These are phyloP conservation scores for Colletotrichum sp. DNA, from an alignment of 2,329 filamentous ascomycete species.

Conservation along the genomic window DNA sequence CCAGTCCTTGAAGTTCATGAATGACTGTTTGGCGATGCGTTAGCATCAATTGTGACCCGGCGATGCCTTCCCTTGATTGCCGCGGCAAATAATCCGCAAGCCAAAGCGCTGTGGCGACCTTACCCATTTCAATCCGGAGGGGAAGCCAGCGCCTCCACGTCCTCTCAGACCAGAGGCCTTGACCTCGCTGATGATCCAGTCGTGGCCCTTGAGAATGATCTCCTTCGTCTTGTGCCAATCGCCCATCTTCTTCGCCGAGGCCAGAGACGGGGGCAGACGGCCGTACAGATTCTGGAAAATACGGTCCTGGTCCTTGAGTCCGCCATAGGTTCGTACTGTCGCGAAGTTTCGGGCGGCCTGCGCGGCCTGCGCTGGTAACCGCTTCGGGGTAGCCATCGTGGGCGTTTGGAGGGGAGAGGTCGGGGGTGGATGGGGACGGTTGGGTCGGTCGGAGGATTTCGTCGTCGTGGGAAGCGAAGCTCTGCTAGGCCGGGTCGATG, in stretches of 20 bases:
- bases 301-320: constrained; percentile 93
- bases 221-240: constrained; percentile 99
- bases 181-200: constrained; percentile 98
- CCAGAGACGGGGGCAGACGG: constrained; percentile 88
- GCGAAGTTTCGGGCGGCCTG: constrained; percentile 59
- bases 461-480: constrained; percentile 16
- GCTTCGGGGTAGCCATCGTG: constrained; percentile 49
- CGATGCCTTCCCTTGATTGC: constrained; percentile 1
- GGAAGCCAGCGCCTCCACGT: constrained; percentile 96
- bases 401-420: constrained; percentile 26
- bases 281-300: constrained; percentile 99
- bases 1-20: constrained; percentile 99
- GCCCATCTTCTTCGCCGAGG: constrained; percentile 95
- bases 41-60: not conserved
- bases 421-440: constrained; percentile 26
- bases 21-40: constrained; percentile 66
- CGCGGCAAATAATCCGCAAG: not conserved
- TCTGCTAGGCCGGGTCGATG: constrained; percentile 13
- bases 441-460: constrained; percentile 29
- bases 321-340: constrained; percentile 81
- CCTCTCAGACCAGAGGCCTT: constrained; percentile 96
- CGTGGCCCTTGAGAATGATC: constrained; percentile 94
- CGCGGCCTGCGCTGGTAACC: constrained; percentile 27
- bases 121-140: constrained; percentile 99
- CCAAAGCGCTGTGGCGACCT: constrained; percentile 35